Conservation (phyloP, 257 asterid species). For the Haberlea rhodopensis region DNA sequence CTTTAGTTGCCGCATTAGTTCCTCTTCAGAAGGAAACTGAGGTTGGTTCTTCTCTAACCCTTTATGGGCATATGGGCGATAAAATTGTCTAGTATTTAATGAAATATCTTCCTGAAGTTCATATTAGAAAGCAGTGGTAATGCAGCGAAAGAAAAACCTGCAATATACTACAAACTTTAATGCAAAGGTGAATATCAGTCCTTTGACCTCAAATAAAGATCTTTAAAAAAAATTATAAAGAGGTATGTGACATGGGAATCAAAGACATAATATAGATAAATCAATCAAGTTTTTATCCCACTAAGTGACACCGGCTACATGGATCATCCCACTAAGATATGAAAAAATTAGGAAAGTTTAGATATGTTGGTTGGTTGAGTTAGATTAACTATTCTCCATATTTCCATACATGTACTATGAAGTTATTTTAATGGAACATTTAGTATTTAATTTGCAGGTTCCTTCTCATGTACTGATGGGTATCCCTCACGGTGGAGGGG, state of each 20-base stretch:
- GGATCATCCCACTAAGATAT: too few species aligned
- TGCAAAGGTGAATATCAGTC: background rate
- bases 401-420: background rate
- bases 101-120: background rate
- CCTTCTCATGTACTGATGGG: slow-evolving; percentile 69
- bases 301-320: too few species aligned
- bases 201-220: background rate
- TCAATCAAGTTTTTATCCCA: too few species aligned
- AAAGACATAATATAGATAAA: background rate
- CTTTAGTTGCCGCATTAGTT: slow-evolving; percentile 58
- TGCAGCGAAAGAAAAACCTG: background rate
- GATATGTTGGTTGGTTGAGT: background rate
- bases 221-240: too few species aligned
- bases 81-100: background rate
- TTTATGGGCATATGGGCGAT: background rate
- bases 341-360: background rate
- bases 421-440: background rate
- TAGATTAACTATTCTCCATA: background rate
- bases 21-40: slow-evolving; percentile 77
- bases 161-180: background rate
- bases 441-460: slow-evolving; percentile 33
- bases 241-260: background rate
- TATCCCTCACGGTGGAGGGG: slow-evolving; percentile 46
- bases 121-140: background rate
- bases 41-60: slow-evolving; percentile 37